phyloP scores from a whole-genome alignment of 352 stramenopile genomes.

The Phytophthora fragariaefolia region DNA sequence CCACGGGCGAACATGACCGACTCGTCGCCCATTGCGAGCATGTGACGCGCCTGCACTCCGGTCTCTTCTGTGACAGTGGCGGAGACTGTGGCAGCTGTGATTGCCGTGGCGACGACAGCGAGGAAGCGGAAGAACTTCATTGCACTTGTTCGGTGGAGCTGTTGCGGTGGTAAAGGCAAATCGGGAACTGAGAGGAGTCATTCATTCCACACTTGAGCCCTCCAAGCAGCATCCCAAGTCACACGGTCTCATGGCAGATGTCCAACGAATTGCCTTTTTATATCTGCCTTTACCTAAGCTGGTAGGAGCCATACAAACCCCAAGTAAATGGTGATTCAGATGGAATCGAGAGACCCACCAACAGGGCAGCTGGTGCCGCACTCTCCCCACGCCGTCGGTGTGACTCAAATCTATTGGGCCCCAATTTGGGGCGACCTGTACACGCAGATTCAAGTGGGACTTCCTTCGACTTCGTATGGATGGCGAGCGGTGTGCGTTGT shows the following conservation, averaged over 20 bases:
- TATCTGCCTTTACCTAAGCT: background rate
- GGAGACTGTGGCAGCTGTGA: background rate
- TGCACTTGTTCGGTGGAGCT: background rate
- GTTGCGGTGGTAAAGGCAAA: background rate
- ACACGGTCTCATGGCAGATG: conserved; percentile 2
- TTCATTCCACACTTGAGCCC: no score
- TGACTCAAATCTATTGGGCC: no score
- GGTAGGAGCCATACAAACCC: background rate
- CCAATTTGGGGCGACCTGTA: no score
- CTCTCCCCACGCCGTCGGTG: background rate
- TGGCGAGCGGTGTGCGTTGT: no score
- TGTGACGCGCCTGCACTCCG: conserved; percentile 15
- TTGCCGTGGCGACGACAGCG: background rate
- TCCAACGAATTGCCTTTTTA: conserved; percentile 5
- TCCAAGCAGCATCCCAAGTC: conserved; percentile 1
- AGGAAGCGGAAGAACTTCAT: conserved; percentile 17
- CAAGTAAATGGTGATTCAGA: conserved; percentile 6
- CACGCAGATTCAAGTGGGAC: no score
- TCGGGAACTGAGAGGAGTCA: conserved; percentile 6
- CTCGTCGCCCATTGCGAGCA: conserved; percentile 23
- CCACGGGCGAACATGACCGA: conserved; percentile 15
- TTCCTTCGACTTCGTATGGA: no score
- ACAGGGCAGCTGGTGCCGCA: background rate
- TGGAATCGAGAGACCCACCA: background rate
- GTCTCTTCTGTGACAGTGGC: conserved; percentile 1